Base-by-base conservation (phyloP, 1,284 basidiomycete genomes). In the Ceratobasidium sp. region DNA sequence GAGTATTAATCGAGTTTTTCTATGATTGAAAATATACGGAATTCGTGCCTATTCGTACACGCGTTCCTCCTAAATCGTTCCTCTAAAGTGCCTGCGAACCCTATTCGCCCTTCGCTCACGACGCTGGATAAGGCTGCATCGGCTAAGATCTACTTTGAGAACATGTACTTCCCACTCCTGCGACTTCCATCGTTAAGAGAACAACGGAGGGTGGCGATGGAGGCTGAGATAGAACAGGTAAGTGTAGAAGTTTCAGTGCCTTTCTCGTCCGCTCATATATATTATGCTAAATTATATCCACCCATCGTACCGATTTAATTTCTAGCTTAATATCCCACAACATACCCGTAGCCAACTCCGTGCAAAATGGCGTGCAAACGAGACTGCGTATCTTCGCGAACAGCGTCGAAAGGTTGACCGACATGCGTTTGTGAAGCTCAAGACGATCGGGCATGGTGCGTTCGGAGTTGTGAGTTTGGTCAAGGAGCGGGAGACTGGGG, bases 391-490 rank as follows among this genome's bases (percentile, higher is more conserved):
- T 81, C 84, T 98, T 78, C 89, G 96, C 61, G 94, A 96, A 77
- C 86, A 89, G 74, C 87, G 96, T 76, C 87, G 86, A 59, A 91
- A 91, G 79, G 91, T 98, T 52, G 92, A 93, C 78, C 89, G 89
- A 69, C 92, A 89, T 77, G 91, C 91, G 46, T 98, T 98, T 81
- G 87, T 90, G 76, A 93, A 93, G 81, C 87, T 98, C 76, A 94
- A 98, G 85, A 96, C 95, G 58, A 98, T 98, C 79, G 96, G 97
- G 52, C 95, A 98, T 80, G 96, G 92, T 78, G 96, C 97, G 6
- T 99, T 98, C 82, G 97, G 96, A 1, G 96, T 98, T 57, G 97
- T 99, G 6, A 93, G 92, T 23, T 88, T 99, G 64, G 96, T 98
- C 58, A 89, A 86, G 81, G 95, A 98, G 81, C 87, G 87, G 78